phyloP scores from a whole-genome alignment of 2,329 filamentous ascomycete genomes.

The Diplodia scrobiculata region DNA sequence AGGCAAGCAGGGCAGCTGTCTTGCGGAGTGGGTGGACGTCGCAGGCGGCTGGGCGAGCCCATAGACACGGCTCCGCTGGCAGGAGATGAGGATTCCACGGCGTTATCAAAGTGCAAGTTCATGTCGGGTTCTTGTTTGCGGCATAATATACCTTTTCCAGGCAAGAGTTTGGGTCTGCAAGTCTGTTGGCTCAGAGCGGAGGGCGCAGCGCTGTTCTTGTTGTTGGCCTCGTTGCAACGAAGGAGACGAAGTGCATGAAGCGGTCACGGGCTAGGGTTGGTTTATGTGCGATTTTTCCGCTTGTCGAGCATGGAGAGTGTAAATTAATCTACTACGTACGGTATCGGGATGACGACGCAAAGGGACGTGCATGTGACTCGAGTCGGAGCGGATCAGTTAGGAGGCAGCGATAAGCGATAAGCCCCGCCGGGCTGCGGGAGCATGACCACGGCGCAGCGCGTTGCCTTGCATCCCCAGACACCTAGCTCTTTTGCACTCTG shows the following conservation, averaged over 20 bases:
- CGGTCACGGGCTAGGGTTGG: constrained; percentile 9
- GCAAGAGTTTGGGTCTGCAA: constrained; percentile 22
- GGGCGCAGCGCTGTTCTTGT: constrained; percentile 24
- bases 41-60: constrained; percentile 85
- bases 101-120: constrained; percentile 28
- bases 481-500: constrained; percentile 1
- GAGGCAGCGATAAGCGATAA: constrained; percentile 24
- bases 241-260: constrained; percentile 17
- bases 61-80: constrained; percentile 37
- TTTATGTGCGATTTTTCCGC: constrained; percentile 19
- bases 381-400: constrained; percentile 2
- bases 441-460: constrained; percentile 25
- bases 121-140: constrained; percentile 28
- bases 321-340: constrained; percentile 28
- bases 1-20: constrained; percentile 92
- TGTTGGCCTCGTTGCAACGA: constrained; percentile 20
- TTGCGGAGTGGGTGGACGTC: constrained; percentile 95
- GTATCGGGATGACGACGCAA: background rate
- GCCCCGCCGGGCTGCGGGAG: constrained; percentile 23
- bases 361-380: constrained; percentile 14
- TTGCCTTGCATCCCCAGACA: constrained; percentile 28
- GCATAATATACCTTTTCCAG: constrained; percentile 29
- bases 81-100: constrained; percentile 17
- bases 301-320: constrained; percentile 25
- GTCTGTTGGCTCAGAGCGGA: constrained; percentile 25